Conservation (phyloP, 2,329 filamentous ascomycete species). For the Drechslerella stenobrocha region DNA sequence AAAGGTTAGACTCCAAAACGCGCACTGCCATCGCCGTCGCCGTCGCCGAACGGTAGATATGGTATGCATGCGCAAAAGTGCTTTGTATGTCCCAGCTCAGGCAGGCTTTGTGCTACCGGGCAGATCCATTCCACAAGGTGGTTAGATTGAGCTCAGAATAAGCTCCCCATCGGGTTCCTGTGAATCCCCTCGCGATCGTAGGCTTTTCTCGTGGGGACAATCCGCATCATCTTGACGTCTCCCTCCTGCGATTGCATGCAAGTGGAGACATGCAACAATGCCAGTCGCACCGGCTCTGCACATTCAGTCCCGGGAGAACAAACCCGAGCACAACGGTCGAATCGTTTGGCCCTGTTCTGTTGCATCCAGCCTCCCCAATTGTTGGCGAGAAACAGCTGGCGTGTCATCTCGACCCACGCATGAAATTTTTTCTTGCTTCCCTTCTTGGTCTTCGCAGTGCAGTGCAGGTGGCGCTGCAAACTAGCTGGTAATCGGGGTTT, state of each 20-base stretch:
- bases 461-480: not conserved
- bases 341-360: not conserved
- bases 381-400: not conserved
- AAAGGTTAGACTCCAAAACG: conserved; percentile 42
- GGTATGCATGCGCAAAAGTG: conserved; percentile 4
- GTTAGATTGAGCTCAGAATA: too few species aligned
- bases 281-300: too few species aligned
- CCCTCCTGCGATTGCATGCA: too few species aligned
- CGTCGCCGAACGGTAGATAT: not conserved
- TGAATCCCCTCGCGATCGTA: too few species aligned
- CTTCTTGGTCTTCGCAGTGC: too few species aligned
- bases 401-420: not conserved
- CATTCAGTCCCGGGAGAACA: not conserved
- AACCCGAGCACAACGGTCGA: not conserved
- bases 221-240: too few species aligned
- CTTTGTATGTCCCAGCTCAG: too few species aligned
- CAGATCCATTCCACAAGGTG: too few species aligned
- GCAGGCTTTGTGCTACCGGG: conserved; percentile 2
- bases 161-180: too few species aligned
- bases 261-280: not conserved
- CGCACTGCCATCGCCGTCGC: conserved; percentile 16
- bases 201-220: too few species aligned
- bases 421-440: not conserved
- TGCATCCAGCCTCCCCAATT: not conserved
- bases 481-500: too few species aligned